A percentile compares a stretch with the other conserved stretches of the same genome.
Conservation (phyloP, 257 asterid genomes). For the Solanum lycopersicoides region DNA sequence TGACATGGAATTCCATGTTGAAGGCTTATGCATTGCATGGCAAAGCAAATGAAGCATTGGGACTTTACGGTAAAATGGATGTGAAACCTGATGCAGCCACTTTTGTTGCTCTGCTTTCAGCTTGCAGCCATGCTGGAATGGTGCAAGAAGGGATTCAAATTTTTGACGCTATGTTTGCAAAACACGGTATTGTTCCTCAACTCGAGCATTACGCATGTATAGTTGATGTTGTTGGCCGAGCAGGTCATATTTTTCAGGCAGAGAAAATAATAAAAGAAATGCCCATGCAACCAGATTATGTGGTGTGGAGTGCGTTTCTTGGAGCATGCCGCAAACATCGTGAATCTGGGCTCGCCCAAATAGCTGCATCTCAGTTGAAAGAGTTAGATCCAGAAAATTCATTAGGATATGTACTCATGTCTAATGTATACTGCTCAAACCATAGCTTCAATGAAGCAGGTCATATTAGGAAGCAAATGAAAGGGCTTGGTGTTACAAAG, state of each 20-base stretch:
- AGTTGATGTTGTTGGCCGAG: constrained; percentile 65
- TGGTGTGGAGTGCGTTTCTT: constrained; percentile 81
- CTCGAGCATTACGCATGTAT: constrained; percentile 83
- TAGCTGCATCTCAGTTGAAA: constrained; percentile 47
- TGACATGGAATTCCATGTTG: constrained; percentile 74
- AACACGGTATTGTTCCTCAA: constrained; percentile 58
- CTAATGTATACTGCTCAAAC: constrained; percentile 44
- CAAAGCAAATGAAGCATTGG: constrained; percentile 41
- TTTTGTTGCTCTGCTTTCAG: constrained; percentile 62
- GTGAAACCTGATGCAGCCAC: constrained; percentile 56
- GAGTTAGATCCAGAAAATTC: constrained; percentile 66
- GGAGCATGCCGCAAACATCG: constrained; percentile 84
- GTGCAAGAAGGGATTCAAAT: constrained; percentile 55
- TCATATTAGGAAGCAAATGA: constrained; percentile 40
- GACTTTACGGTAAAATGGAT: constrained; percentile 43
- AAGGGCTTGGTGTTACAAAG: constrained; percentile 42
- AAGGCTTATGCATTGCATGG: constrained; percentile 87
- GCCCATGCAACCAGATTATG: constrained; percentile 71
- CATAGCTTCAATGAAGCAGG: constrained; percentile 23
- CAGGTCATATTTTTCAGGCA: constrained; percentile 63
- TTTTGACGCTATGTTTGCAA: constrained; percentile 42
- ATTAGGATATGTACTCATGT: constrained; percentile 41
- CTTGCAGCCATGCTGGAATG: constrained; percentile 82
- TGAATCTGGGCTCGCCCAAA: constrained; percentile 36
- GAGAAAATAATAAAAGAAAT: constrained; percentile 33